phyloP scores from a whole-genome alignment of 2,329 filamentous ascomycete species.

The Cryphonectria nitschkei region DNA sequence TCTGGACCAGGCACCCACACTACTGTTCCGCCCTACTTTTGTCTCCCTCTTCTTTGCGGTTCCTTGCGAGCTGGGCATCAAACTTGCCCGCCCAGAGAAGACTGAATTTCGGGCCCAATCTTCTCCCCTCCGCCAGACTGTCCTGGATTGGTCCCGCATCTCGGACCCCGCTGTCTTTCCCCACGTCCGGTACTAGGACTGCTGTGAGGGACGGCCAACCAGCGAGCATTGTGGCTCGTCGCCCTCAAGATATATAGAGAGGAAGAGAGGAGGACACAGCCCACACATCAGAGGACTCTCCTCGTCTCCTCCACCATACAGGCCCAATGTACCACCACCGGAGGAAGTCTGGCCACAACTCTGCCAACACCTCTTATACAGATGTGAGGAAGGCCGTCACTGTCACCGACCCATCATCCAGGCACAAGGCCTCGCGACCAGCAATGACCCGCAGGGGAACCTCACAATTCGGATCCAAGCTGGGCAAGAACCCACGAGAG shows the following conservation, averaged over 20 bases:
- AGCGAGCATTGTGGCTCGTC: conserved; percentile 25
- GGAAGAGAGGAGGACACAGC: conserved; percentile 1
- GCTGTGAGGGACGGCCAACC: conserved; percentile 19
- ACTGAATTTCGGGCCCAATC: conserved; percentile 6
- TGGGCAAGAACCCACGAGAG: conserved; percentile 55
- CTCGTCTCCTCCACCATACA: conserved; percentile 6
- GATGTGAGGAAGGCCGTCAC: conserved; percentile 57
- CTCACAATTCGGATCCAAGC: conserved; percentile 44
- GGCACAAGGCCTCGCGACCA: conserved; percentile 49
- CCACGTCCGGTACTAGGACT: conserved; percentile 24
- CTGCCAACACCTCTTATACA: conserved; percentile 56
- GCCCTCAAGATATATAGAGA: conserved; percentile 5
- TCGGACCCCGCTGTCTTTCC: conserved; percentile 26
- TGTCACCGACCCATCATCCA: conserved; percentile 47
- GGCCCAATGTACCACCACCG: conserved; percentile 59
- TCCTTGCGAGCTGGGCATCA: conserved; percentile 19
- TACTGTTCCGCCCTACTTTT: conserved; percentile 2
- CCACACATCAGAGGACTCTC: conserved; percentile 11
- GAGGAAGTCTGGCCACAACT: conserved; percentile 59
- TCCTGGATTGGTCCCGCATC: conserved; percentile 12
- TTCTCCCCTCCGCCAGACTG: conserved; percentile 14
- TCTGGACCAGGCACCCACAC: conserved; percentile 12
- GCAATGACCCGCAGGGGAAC: conserved; percentile 49
- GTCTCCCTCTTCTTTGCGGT: conserved; percentile 11
- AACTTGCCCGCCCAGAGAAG: conserved; percentile 11